A percentile compares a stretch with the other conserved stretches of the same genome.
Evolutionary conservation across 106 monocot species (phyloP).

Genomic region (Apostasia shenzhenica): DNA sequence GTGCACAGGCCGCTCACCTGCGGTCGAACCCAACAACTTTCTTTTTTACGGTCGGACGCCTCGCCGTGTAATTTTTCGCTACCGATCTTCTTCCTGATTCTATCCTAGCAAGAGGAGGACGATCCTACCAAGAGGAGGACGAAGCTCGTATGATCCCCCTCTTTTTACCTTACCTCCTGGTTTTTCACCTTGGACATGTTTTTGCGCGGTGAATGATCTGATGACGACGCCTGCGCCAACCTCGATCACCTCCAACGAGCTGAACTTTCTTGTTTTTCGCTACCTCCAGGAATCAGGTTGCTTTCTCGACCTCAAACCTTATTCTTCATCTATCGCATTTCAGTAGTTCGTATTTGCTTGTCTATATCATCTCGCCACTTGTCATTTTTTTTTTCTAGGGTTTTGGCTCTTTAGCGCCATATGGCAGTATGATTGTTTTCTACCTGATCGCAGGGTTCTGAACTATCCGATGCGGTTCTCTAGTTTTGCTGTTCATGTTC

Average conservation of each 20-base stretch:
- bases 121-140: too few relatives aligned
- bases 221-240: conserved; percentile 6
- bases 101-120: too few relatives aligned
- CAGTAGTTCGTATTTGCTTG: neutral
- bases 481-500: neutral
- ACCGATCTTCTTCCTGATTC: too few relatives aligned
- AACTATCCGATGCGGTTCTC: neutral
- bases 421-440: neutral
- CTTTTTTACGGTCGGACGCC: too few relatives aligned
- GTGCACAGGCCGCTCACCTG: too few relatives aligned
- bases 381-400: neutral
- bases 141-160: too few relatives aligned
- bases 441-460: neutral
- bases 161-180: too few relatives aligned
- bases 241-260: conserved; percentile 12
- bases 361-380: neutral
- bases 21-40: too few relatives aligned
- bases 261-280: conserved; percentile 15
- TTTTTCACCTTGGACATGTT: too few relatives aligned
- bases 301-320: neutral
- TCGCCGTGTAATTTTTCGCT: too few relatives aligned
- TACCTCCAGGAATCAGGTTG: conserved; percentile 12
- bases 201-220: conserved; percentile 1
- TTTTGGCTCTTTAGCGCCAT: neutral
- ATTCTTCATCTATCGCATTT: neutral